Conservation (phyloP, 176 grass and related monocot species). For the Aegilops tauschii region DNA sequence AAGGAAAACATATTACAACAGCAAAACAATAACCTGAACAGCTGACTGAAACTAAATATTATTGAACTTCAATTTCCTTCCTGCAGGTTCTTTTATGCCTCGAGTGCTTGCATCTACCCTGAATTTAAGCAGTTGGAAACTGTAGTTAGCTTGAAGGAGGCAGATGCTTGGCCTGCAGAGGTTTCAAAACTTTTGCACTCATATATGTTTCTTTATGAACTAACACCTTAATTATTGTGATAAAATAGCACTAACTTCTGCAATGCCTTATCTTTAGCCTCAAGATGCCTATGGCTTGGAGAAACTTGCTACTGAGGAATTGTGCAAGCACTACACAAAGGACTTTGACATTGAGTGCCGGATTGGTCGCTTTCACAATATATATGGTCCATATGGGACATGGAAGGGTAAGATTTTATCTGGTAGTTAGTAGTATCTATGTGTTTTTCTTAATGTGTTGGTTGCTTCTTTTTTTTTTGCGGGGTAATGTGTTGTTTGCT, state of each 20-base stretch:
- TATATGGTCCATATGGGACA: conserved; percentile 95
- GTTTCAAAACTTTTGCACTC: conserved; percentile 36
- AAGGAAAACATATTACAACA: neutral
- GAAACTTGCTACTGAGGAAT: conserved; percentile 91
- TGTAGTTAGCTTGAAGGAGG: conserved; percentile 66
- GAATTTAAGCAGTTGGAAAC: conserved; percentile 79
- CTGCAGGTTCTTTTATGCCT: conserved; percentile 69
- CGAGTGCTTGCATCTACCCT: conserved; percentile 70
- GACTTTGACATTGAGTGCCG: conserved; percentile 91
- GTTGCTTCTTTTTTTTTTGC: neutral
- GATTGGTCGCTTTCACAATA: conserved; percentile 89
- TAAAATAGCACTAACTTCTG: conserved; percentile 12
- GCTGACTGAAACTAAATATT: neutral
- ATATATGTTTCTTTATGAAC: conserved; percentile 16
- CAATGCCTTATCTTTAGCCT: conserved; percentile 43
- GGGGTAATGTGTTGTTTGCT: neutral
- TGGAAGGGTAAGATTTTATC: conserved; percentile 75
- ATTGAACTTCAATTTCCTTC: neutral
- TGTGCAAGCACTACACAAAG: conserved; percentile 99
- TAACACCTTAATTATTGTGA: neutral
- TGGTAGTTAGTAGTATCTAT: neutral
- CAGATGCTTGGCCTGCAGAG: conserved; percentile 77
- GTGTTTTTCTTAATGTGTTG: neutral
- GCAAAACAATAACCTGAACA: neutral
- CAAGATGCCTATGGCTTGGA: conserved; percentile 99